Conservation (phyloP, 2,329 filamentous ascomycete genomes). For the Sclerotinia borealis region DNA sequence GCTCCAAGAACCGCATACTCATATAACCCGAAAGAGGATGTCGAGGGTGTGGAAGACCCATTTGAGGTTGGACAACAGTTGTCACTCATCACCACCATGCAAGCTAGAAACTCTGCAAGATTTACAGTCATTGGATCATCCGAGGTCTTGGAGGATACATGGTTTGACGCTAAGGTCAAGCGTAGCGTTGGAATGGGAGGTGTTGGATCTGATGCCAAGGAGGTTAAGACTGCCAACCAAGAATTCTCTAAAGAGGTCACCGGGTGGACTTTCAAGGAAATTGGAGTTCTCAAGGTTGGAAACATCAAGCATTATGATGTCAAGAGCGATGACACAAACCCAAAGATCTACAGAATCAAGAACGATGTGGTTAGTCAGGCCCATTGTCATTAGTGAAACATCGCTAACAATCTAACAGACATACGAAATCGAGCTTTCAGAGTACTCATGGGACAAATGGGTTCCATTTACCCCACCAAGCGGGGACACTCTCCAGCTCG, state of each 20-base stretch:
- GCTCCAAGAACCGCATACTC: constrained; percentile 83
- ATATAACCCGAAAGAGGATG: constrained; percentile 88
- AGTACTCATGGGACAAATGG: constrained; percentile 72
- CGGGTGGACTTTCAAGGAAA: constrained; percentile 96
- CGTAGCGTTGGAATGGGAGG: constrained; percentile 35
- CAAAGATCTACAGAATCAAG: constrained; percentile 89
- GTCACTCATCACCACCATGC: constrained; percentile 75
- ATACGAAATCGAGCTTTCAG: constrained; percentile 69
- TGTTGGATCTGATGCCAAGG: constrained; percentile 43
- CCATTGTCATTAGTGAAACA: neutral
- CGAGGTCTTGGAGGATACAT: constrained; percentile 81
- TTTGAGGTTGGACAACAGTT: constrained; percentile 83
- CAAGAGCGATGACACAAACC: constrained; percentile 58
- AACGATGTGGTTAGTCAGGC: constrained; percentile 77
- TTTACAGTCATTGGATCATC: constrained; percentile 79
- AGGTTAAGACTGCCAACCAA: constrained; percentile 64
- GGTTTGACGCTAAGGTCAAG: constrained; percentile 78
- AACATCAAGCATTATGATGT: constrained; percentile 69
- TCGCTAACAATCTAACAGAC: constrained; percentile 17
- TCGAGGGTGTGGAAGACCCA: constrained; percentile 66
- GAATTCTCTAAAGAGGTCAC: constrained; percentile 79
- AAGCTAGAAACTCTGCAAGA: constrained; percentile 89
- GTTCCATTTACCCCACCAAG: constrained; percentile 64
- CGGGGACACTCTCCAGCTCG: constrained; percentile 77
- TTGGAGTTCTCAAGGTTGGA: constrained; percentile 80